Evolutionary conservation across 73 alveolate species (phyloP).

Genomic region (Paramecium bursaria): DNA sequence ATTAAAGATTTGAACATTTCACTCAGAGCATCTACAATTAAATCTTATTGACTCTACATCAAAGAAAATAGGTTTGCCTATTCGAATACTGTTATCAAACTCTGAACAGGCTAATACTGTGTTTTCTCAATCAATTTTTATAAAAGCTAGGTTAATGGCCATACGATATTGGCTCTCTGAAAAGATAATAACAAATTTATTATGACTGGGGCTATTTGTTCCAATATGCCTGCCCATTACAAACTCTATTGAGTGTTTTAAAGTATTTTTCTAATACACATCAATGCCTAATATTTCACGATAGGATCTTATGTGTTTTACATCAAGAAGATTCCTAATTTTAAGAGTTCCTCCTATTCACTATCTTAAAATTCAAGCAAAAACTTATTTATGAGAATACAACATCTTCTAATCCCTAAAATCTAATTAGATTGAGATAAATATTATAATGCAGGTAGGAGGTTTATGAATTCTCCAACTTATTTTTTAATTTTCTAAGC

Average conservation of each 20-base stretch:
- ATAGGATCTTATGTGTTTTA: slow-evolving; percentile 8
- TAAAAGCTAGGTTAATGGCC: slow-evolving; percentile 9
- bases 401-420: slow-evolving; percentile 13
- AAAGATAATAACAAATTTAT: slow-evolving; percentile 12
- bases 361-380: not conserved
- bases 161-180: slow-evolving; percentile 6
- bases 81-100: not conserved
- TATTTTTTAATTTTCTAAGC: not conserved
- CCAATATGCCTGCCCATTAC: not conserved
- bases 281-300: slow-evolving; percentile 28
- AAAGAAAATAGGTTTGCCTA: not conserved
- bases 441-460: slow-evolving; percentile 29
- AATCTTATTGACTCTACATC: slow-evolving; percentile 1
- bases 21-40: slow-evolving; percentile 7
- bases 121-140: not conserved
- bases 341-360: slow-evolving; percentile 5
- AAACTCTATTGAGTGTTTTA: not conserved
- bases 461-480: not conserved
- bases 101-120: not conserved
- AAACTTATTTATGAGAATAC: slow-evolving; percentile 25
- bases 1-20: slow-evolving; percentile 14
- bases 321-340: not conserved
- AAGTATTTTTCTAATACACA: slow-evolving; percentile 24
- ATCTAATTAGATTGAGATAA: not conserved
- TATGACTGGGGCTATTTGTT: slow-evolving; percentile 36